phyloP scores from a whole-genome alignment of 2,329 filamentous ascomycete genomes.

The Trichoderma lentiforme region DNA sequence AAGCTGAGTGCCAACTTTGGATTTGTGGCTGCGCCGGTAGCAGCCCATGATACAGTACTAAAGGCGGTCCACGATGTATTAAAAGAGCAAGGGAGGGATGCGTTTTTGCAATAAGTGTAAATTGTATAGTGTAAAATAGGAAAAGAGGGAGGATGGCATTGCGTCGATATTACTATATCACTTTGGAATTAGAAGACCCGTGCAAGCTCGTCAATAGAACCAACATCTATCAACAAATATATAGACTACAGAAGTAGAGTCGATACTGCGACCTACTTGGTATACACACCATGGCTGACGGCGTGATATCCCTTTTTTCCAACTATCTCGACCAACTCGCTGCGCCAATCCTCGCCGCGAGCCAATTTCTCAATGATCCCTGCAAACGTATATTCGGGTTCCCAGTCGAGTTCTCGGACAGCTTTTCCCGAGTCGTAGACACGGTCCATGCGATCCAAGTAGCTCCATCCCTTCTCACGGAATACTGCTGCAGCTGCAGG shows the following conservation, averaged over 20 bases:
- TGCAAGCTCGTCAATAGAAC: neutral
- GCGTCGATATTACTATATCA: too few species aligned
- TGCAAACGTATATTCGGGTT: conserved; percentile 41
- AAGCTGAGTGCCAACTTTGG: conserved; percentile 51
- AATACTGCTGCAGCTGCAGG: conserved; percentile 33
- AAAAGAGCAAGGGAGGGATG: conserved; percentile 32
- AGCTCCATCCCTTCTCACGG: conserved; percentile 34
- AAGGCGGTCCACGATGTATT: conserved; percentile 78
- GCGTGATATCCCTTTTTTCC: conserved; percentile 46
- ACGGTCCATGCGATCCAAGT: conserved; percentile 39
- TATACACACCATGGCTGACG: conserved; percentile 43
- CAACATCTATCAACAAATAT: neutral
- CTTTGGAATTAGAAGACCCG: neutral
- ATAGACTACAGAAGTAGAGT: neutral
- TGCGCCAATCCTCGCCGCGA: conserved; percentile 37
- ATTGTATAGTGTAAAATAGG: neutral
- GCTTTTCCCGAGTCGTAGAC: conserved; percentile 45
- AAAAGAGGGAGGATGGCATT: neutral
- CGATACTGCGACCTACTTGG: conserved; percentile 25
- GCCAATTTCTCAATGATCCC: conserved; percentile 34
- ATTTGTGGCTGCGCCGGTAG: conserved; percentile 51
- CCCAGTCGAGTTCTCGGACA: conserved; percentile 41
- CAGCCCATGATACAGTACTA: conserved; percentile 44
- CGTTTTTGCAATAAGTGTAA: conserved; percentile 20
- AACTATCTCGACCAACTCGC: conserved; percentile 37